Percentiles rank a stretch among this genome's conserved stretches.
phyloP scores from a whole-genome alignment of 805 yeast species.

The Lipomyces sp. region DNA sequence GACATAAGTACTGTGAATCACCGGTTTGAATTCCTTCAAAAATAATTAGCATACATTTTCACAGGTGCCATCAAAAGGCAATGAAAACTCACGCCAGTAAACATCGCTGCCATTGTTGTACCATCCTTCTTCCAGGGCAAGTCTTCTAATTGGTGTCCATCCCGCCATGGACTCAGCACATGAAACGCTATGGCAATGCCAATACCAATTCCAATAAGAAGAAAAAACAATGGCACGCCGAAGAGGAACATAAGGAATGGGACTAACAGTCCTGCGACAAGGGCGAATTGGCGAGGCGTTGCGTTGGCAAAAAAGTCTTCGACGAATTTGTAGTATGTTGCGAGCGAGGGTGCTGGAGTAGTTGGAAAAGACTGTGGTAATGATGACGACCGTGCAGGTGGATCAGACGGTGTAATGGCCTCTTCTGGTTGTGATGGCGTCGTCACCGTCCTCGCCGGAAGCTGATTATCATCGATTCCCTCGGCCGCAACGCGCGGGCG shows the following conservation, averaged over 20 bases:
- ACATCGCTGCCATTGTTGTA: slow-evolving; percentile 1
- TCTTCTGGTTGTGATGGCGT: too few species aligned
- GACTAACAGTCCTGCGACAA: slow-evolving; percentile 4
- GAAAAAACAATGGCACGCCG: slow-evolving; percentile 23
- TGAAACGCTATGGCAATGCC: slow-evolving; percentile 22
- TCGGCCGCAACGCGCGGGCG: too few species aligned
- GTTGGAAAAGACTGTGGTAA: too few species aligned
- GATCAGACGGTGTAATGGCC: too few species aligned
- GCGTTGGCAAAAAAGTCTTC: slow-evolving; percentile 21
- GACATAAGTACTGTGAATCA: slow-evolving; percentile 15
- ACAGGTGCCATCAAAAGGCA: neutral
- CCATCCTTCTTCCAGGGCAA: slow-evolving; percentile 22
- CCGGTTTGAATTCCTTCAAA: slow-evolving; percentile 11
- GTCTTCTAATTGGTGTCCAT: slow-evolving; percentile 8
- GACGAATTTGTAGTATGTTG: slow-evolving; percentile 6
- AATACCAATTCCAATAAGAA: slow-evolving; percentile 16
- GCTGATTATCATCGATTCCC: too few species aligned
- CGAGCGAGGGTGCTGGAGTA: neutral
- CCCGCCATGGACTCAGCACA: slow-evolving; percentile 12
- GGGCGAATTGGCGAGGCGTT: slow-evolving; percentile 15
- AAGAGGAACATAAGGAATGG: slow-evolving; percentile 14
- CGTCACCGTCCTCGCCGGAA: neutral
- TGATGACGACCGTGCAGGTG: too few species aligned
- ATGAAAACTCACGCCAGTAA: slow-evolving; percentile 8
- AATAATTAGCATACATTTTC: neutral